Evolutionary conservation across 805 yeast species (phyloP).

Genomic region (Danielia reshetovae): DNA sequence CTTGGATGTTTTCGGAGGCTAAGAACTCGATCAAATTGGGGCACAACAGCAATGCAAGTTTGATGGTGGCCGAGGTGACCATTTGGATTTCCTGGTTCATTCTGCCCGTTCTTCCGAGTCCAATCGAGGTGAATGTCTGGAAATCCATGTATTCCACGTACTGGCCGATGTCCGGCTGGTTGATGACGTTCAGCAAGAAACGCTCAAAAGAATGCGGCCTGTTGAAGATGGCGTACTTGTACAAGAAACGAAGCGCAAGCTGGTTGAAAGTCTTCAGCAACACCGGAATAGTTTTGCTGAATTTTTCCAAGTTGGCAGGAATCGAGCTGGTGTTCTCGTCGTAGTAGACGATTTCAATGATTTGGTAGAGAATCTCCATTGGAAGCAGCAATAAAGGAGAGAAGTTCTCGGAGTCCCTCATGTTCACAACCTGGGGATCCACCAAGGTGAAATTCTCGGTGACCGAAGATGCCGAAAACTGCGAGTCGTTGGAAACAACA

Average conservation of each 20-base stretch:
- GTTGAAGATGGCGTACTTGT: slow-evolving; percentile 67
- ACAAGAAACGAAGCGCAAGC: slow-evolving; percentile 53
- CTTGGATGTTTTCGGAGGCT: slow-evolving; percentile 82
- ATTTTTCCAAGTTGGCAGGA: slow-evolving; percentile 47
- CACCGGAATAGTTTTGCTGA: slow-evolving; percentile 48
- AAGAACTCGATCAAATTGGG: slow-evolving; percentile 74
- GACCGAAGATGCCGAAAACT: slow-evolving; percentile 11
- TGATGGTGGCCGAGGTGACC: slow-evolving; percentile 73
- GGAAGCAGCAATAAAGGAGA: slow-evolving; percentile 39
- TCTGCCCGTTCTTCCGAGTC: slow-evolving; percentile 81
- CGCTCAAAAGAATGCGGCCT: slow-evolving; percentile 77
- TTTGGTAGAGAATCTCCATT: slow-evolving; percentile 51
- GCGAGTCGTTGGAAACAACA: slow-evolving; percentile 11
- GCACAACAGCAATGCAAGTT: slow-evolving; percentile 55
- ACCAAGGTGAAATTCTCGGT: slow-evolving; percentile 15
- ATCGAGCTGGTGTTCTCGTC: slow-evolving; percentile 50
- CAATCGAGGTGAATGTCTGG: slow-evolving; percentile 83
- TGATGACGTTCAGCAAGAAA: slow-evolving; percentile 53
- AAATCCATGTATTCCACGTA: slow-evolving; percentile 78
- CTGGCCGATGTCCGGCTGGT: slow-evolving; percentile 46
- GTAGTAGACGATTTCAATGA: slow-evolving; percentile 54
- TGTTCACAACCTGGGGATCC: slow-evolving; percentile 15
- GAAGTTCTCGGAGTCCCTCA: slow-evolving; percentile 9
- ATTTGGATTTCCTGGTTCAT: slow-evolving; percentile 91
- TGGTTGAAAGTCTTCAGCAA: slow-evolving; percentile 58